phyloP scores from a whole-genome alignment of 1,139 yeast genomes.

The Saccharomyces hybrid region DNA sequence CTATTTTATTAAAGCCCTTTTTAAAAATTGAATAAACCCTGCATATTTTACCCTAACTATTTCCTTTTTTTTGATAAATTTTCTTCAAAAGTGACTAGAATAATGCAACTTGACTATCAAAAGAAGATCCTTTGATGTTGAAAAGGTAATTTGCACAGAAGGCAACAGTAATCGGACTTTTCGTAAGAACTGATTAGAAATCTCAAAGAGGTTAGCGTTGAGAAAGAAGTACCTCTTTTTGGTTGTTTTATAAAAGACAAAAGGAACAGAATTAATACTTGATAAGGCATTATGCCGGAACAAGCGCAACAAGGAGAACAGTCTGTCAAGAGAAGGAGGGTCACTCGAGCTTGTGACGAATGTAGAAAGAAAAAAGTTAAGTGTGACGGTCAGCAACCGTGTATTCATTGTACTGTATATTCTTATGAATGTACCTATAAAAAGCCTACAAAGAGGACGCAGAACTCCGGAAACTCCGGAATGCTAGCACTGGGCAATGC shows the following conservation, averaged over 20 bases:
- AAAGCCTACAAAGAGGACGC: conserved; percentile 62
- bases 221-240: background rate
- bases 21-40: background rate
- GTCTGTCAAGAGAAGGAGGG: conserved; percentile 58
- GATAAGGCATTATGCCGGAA: background rate
- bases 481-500: background rate
- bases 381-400: conserved; percentile 90
- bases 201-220: background rate
- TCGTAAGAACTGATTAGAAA: background rate
- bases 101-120: background rate
- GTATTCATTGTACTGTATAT: conserved; percentile 89
- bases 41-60: background rate
- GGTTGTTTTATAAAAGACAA: background rate
- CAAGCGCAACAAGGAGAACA: conserved; percentile 4
- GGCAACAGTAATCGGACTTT: background rate
- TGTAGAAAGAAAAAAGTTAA: conserved; percentile 80
- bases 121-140: background rate
- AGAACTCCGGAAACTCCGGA: conserved; percentile 1
- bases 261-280: background rate
- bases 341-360: conserved; percentile 87
- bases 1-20: background rate
- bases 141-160: background rate
- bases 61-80: background rate
- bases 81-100: background rate
- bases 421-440: conserved; percentile 70